Evolutionary conservation across 495 filamentous ascomycete genomes (phyloP), one percentile per base, ranked within the genome.

Genomic region (Hamigera avellanea): DNA sequence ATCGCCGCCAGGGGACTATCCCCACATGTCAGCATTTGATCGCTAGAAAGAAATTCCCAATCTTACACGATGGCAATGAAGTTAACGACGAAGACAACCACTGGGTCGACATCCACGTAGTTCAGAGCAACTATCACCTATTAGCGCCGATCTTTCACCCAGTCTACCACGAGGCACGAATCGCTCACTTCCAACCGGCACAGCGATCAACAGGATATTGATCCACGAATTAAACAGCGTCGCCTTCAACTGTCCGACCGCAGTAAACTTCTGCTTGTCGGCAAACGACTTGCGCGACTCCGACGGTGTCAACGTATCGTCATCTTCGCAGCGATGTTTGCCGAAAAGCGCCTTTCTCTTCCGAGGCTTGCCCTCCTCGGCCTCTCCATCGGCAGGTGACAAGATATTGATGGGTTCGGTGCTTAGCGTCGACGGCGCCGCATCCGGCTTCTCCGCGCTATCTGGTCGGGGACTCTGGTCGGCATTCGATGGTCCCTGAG

Each of bases 211-310:
- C 10, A 95, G 57, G 9, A 93, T 42, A 50, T 95, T 95, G 48
- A 94, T 80, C 73, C 81, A 89, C 1, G 82, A 87, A 43, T 76
- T 75, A 45, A 93, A 71, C 3, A 94, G 35, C 0, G 81, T 83
- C 8, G 76, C 72, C 32, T 67, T 70, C 25, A 91, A 44, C 53
- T 93, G 86, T 40, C 79, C 75, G 30, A 59, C 58, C n/a, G 78
- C 44, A 0, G 81, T 88, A 39, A 78, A 86, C 10, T 69, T 70
- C 13, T 70, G 64, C 23, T 52, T 54, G 37, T 67, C 59, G 35
- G 60, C 37, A 36, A 16, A 53, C 50, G 29, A 61, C 44, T 41
- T 50, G 2, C 14, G 15, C 14, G 40, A 30, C 27, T 18, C 26
- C 21, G 17, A 25, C n/a, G 26, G 19, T 13, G n/a, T 37, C 40